Conservation (phyloP, 73 alveolate species). For the Effrenium voratum region DNA sequence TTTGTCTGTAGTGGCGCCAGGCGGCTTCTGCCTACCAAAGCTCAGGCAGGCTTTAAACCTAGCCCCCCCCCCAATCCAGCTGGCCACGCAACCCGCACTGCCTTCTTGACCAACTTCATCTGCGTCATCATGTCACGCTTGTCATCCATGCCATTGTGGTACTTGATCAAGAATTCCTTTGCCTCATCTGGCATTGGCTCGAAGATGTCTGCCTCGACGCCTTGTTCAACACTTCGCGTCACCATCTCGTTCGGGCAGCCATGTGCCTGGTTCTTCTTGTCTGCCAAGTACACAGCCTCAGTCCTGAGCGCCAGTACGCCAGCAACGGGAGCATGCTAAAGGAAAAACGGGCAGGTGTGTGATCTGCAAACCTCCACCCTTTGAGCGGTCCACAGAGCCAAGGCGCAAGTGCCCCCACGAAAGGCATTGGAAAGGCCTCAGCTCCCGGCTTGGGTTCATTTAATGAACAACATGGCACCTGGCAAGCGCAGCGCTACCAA, state of each 20-base stretch:
- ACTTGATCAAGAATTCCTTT: conserved; percentile 15
- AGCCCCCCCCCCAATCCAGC: neutral
- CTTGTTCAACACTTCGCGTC: neutral
- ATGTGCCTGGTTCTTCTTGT: neutral
- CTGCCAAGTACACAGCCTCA: conserved; percentile 7
- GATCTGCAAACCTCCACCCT: neutral
- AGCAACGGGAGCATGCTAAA: neutral
- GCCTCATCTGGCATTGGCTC: neutral
- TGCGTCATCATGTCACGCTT: neutral
- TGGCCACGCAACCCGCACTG: too few relatives aligned
- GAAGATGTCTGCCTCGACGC: conserved; percentile 10
- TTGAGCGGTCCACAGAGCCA: neutral
- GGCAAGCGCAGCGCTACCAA: too few relatives aligned
- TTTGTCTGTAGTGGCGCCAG: neutral
- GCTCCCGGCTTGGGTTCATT: too few relatives aligned
- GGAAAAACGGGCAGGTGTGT: neutral
- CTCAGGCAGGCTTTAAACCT: neutral
- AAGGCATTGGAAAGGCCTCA: neutral
- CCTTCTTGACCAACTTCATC: conserved; percentile 8
- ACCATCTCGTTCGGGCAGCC: neutral
- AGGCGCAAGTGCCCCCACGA: neutral
- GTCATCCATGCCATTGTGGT: neutral
- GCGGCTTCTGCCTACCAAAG: neutral
- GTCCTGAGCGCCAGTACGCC: neutral
- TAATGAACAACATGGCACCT: too few relatives aligned